Base-by-base conservation (phyloP, 805 yeast species). In the Wickerhamiella parazyma region DNA sequence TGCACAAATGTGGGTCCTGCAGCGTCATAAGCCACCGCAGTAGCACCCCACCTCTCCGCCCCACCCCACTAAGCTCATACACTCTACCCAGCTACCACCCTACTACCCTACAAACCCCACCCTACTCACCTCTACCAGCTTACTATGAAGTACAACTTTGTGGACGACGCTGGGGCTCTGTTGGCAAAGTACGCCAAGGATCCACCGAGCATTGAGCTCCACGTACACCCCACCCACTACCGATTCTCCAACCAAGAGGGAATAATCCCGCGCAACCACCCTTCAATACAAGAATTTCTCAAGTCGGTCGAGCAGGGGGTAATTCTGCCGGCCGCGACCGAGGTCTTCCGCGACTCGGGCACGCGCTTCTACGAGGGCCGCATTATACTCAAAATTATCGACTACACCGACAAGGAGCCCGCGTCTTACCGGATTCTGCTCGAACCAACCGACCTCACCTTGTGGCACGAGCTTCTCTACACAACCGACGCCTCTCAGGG, bases 161-260 rank as follows among this genome's bases (percentile, higher is more conserved):
- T 80, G 9, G 84, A 81, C 53, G 76, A 86, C 8, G 64, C 80
- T 17, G 80, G 75, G 46, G 83, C 78, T 40, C 69, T 91, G 7
- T 61, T 91, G 52, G 73, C 75, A 47, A 87, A 86, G 59, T 87
- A 78, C 58, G 77, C 79, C 51, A 73, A 75, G 45, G 73, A 72
- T 48, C 81, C 89, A 8, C 80, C 95, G 6, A 81, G 94, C 33
- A 63, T 89, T 47, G 94, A 78, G 50, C 78, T 89, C 54, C 96
- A 89, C 55, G 85, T 89, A 19, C 87, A 83, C 61, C 91, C 85
- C 53, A 85, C 84, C 45, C 94, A 87, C 62, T 89, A 78, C 60
- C 73, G 94, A 48, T 87, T 89, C 65, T 93, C 94, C 49, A 83
- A 82, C 50, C 89, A 81, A 41, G 96, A 87, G 53, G 85, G 93